phyloP scores from a whole-genome alignment of 2,329 filamentous ascomycete species.

The Thielaviopsis populi region DNA sequence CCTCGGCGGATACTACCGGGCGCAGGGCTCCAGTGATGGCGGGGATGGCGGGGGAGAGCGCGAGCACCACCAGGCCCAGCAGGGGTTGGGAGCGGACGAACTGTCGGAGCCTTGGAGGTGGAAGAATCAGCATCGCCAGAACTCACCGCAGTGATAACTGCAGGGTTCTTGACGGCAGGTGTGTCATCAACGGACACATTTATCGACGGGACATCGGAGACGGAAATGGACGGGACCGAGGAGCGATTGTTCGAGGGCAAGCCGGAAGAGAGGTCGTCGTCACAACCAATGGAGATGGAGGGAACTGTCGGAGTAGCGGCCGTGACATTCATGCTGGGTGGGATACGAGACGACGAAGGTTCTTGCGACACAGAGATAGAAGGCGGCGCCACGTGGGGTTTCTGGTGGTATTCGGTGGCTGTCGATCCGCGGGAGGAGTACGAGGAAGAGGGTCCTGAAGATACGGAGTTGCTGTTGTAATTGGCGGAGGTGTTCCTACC shows the following conservation, averaged over 20 bases:
- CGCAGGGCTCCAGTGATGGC: conserved; percentile 46
- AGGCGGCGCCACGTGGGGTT: conserved; percentile 30
- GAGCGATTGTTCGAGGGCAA: not conserved
- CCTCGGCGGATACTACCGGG: conserved; percentile 32
- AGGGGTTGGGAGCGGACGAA: conserved; percentile 35
- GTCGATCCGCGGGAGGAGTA: not conserved
- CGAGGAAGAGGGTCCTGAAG: conserved; percentile 4
- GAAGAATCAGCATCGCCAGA: conserved; percentile 27
- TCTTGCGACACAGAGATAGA: conserved; percentile 39
- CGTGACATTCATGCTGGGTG: conserved; percentile 7
- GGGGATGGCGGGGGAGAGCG: conserved; percentile 28
- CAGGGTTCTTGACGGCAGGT: conserved; percentile 24
- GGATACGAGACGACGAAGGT: conserved; percentile 23
- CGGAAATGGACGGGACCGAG: conserved; percentile 33
- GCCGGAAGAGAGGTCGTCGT: not conserved
- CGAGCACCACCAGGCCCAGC: conserved; percentile 20
- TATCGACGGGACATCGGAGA: conserved; percentile 29
- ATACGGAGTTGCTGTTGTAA: not conserved
- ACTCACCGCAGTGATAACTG: conserved; percentile 26
- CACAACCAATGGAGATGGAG: conserved; percentile 10
- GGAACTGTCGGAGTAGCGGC: conserved; percentile 7
- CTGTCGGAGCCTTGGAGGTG: conserved; percentile 21
- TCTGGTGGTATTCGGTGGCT: not conserved
- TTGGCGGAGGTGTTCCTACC: not conserved
- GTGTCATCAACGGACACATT: conserved; percentile 25